Evolutionary conservation across 164 flowering plant species (phyloP).

Genomic region (Dillenia turbinata): DNA sequence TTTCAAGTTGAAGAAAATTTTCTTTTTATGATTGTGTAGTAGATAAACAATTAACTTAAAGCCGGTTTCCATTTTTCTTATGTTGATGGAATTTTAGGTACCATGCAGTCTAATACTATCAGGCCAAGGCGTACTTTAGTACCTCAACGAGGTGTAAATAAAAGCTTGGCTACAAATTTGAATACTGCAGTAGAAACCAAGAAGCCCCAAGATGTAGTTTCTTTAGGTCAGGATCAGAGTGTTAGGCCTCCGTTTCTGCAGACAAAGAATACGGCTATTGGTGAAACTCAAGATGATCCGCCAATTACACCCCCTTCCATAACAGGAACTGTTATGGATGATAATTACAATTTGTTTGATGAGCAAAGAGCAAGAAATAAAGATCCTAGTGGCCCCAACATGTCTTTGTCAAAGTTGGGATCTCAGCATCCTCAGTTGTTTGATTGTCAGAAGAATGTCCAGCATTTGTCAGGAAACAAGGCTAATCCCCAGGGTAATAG

Average conservation of each 20-base stretch:
- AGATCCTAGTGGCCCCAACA: constrained; percentile 14
- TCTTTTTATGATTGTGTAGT: neutral
- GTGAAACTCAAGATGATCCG: constrained; percentile 45
- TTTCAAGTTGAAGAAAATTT: neutral
- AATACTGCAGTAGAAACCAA: constrained; percentile 16
- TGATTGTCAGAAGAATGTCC: constrained; percentile 49
- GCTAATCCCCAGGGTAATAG: constrained; percentile 43
- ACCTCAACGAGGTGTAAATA: constrained; percentile 39
- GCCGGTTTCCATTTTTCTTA: neutral
- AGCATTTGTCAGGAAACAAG: constrained; percentile 25
- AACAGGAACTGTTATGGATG: constrained; percentile 37
- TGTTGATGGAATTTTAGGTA: constrained; percentile 31
- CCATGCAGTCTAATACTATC: constrained; percentile 37
- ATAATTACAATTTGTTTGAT: constrained; percentile 12
- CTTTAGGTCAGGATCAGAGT: constrained; percentile 10
- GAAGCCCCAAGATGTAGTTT: constrained; percentile 22
- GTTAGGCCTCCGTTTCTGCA: constrained; percentile 15
- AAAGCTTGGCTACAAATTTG: constrained; percentile 10
- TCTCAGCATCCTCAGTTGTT: constrained; percentile 19
- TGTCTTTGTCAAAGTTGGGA: constrained; percentile 12
- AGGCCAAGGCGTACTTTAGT: constrained; percentile 54
- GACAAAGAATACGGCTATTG: constrained; percentile 20
- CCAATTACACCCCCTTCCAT: constrained; percentile 42
- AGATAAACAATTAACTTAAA: too few species aligned
- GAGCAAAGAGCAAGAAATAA: constrained; percentile 20